Base-by-base conservation (phyloP, 768 basidiomycete species). In the Leccinum barrowsii region DNA sequence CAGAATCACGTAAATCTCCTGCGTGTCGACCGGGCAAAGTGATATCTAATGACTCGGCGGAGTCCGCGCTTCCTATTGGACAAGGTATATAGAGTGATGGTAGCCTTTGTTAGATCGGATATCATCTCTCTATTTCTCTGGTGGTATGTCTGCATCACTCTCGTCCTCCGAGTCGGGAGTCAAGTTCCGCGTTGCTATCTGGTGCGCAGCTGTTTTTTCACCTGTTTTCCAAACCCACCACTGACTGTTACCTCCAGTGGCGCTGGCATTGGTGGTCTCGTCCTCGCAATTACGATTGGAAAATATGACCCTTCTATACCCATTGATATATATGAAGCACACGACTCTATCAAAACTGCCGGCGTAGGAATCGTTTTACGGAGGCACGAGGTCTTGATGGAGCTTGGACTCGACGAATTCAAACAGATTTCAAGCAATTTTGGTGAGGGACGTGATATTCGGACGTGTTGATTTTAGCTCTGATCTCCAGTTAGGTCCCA, bases 261-360 rank as follows among this genome's bases (percentile, higher is more conserved):
- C 32, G 77, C 72, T 15, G 79, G 78, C 1, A 76, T 80, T 44
- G 77, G 74, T 19, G 80, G 80, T 11, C 68, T 81, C 7, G 70
- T 75, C 0, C 73, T 82, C 17, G 76, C 80, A 0, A 68, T 70
- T n/a, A 68, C 74, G 5, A 69, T 78, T 24, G 72, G 67, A 26
- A 65, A 65, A 48, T 72, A 72, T 46, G 63, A 75, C 63, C 55
- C 58, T 13, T 63, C 60, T 4, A 62, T 79, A 10, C 67, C 74
- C 52, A 72, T 79, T 7, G 70, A 77, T 58, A 55, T 82, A 2
- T 83, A 82, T 62, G 82, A 84, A 68, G 73, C 78, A 3, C 76
- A 74, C 13, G 57, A 71, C 3, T 74, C 75, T 22, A 67, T 79
- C 42, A 71, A 71, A 2, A 71, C 74, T 15, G 63, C 72, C 4